Evolutionary conservation across 495 filamentous ascomycete genomes (phyloP).

Genomic region (Chaetomium tenue): DNA sequence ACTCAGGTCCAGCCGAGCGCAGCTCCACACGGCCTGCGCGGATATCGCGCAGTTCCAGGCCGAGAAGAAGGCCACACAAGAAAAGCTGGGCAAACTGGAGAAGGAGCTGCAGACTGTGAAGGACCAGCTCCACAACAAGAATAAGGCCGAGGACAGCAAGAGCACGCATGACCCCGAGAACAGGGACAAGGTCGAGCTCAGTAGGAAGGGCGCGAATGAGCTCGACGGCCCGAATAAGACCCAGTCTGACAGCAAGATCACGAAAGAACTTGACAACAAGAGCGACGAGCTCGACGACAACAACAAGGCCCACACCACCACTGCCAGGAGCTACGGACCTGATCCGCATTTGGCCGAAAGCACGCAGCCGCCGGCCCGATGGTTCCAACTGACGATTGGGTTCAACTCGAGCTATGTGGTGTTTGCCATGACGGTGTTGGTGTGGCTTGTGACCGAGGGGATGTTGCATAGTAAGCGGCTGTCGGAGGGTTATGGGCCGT

Average conservation of each 20-base stretch:
- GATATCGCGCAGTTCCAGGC: neutral
- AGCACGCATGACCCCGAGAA: too few relatives aligned
- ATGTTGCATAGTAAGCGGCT: slow-evolving; percentile 19
- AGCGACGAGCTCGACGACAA: neutral
- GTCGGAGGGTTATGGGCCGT: neutral
- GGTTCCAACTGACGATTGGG: neutral
- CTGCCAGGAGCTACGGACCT: neutral
- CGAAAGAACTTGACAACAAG: too few relatives aligned
- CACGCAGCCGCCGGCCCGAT: neutral
- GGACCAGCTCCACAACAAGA: neutral
- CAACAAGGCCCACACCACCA: neutral
- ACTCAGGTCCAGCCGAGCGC: neutral
- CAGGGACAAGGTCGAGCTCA: neutral
- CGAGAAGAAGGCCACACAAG: neutral
- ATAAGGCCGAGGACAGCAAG: too few relatives aligned
- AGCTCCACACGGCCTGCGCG: neutral
- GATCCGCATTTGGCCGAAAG: neutral
- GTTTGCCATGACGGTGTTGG: neutral
- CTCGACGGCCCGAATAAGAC: too few relatives aligned
- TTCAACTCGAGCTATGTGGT: neutral
- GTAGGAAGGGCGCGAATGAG: too few relatives aligned
- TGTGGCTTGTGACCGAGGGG: slow-evolving; percentile 9
- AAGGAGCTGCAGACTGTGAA: neutral
- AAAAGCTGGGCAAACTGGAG: neutral
- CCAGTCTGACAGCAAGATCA: too few relatives aligned